Evolutionary conservation across 2,329 filamentous ascomycete species (phyloP).

Genomic region (Botryosphaeria dothidea): DNA sequence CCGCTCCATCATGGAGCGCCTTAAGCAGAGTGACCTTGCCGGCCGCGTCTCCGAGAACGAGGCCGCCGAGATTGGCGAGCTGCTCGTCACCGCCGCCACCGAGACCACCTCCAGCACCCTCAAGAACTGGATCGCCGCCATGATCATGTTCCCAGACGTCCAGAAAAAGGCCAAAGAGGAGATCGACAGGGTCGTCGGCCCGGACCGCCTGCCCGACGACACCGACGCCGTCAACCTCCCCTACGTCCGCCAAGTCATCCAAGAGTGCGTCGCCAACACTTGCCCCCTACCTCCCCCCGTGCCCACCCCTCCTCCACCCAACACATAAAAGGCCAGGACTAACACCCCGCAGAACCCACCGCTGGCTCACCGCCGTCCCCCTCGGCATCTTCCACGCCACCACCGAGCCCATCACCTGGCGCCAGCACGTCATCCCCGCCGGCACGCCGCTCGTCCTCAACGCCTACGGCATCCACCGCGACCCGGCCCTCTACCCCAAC

Average conservation of each 20-base stretch:
- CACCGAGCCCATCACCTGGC: conserved; percentile 33
- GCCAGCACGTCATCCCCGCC: conserved; percentile 39
- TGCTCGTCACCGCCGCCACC: not conserved
- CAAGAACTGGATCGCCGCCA: conserved; percentile 34
- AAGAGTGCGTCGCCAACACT: conserved; percentile 19
- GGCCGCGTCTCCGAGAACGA: not conserved
- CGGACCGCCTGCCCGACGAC: conserved; percentile 19
- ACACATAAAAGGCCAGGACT: conserved; percentile 28
- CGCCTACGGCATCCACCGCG: conserved; percentile 36
- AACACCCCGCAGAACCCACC: conserved; percentile 21
- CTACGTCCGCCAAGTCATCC: conserved; percentile 21
- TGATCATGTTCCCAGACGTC: conserved; percentile 29
- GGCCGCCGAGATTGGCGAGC: not conserved
- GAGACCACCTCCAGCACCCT: conserved; percentile 28
- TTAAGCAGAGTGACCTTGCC: not conserved
- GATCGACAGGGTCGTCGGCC: conserved; percentile 24
- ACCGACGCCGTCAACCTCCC: conserved; percentile 18
- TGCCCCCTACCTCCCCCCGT: too few relatives aligned
- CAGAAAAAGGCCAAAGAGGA: conserved; percentile 33
- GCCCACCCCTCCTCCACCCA: too few relatives aligned
- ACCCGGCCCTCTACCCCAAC: conserved; percentile 22
- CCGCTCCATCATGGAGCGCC: not conserved
- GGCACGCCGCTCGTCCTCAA: conserved; percentile 41
- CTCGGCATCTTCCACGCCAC: conserved; percentile 39
- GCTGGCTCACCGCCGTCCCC: conserved; percentile 2